Evolutionary conservation across 73 alveolate species (phyloP), one percentile per base, ranked within the genome.

Genomic region (Blepharisma japonicum): DNA sequence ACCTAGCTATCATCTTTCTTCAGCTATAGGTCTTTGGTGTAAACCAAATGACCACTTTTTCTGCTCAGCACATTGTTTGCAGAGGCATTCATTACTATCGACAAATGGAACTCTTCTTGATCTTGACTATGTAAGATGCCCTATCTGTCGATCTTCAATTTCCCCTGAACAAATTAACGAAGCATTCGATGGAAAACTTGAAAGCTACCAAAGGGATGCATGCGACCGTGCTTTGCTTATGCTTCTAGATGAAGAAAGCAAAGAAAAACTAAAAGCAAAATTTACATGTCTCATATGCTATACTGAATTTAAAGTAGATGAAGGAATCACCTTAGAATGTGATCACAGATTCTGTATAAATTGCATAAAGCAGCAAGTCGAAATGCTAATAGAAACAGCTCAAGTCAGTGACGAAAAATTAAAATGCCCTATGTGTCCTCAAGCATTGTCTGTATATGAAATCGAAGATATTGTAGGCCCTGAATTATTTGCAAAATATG

Each of bases 271-370:
- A 8, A 8, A 14, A 25, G 32, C 80, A 14, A 70, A 70, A 45
- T 70, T 70, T 25, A 7, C 18, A 23, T 70, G 80, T 45, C 55
- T 14, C 55, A 70, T 70, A 0, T 70, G 80, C 39, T 45, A 18
- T 2, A 45, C 20, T n/a, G 18, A 9, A 18, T 70, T 14, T 45
- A 47, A 70, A 14, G 80, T 70, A 70, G 66, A 70, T 18, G 76
- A 70, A 9, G 56, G 68, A n/a, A 70, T 70, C 11, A 70, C 80
- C n/a, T 70, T 70, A 70, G 86, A 77, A 6, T 85, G 92, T 50
- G 61, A 82, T 53, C 92, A 85, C 47, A 55, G 92, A 21, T 85
- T 39, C 55, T 85, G 92, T 56, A 72, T 70, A 55, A 66, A 80
- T 11, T 85, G 92, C 53, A 71, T 85, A 8, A 84, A 80, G 47